Evolutionary conservation across 2,329 filamentous ascomycete species (phyloP).

Genomic region (Nakataea oryzae): DNA sequence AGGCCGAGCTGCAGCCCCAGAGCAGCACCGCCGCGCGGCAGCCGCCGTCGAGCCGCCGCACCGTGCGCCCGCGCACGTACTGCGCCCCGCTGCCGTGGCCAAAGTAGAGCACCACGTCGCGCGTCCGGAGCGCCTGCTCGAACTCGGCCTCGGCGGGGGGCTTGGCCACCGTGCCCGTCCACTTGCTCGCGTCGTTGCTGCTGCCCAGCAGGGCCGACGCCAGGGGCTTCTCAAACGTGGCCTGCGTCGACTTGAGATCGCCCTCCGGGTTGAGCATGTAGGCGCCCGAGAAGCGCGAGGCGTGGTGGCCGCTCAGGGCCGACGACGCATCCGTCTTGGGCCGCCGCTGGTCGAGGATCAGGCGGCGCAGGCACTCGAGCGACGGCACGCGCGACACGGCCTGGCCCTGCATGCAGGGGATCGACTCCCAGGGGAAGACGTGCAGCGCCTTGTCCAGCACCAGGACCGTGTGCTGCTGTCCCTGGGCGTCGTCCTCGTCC

Average conservation of each 20-base stretch:
- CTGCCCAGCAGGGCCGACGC: slow-evolving; percentile 17
- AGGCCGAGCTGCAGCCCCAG: slow-evolving; percentile 88
- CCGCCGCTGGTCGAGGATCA: slow-evolving; percentile 48
- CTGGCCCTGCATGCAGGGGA: slow-evolving; percentile 70
- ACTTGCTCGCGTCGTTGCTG: slow-evolving; percentile 22
- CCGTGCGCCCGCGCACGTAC: slow-evolving; percentile 77
- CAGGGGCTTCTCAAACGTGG: slow-evolving; percentile 60
- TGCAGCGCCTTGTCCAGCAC: slow-evolving; percentile 88
- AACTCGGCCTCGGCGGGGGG: slow-evolving; percentile 72
- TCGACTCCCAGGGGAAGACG: slow-evolving; percentile 88
- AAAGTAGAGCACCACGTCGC: slow-evolving; percentile 81
- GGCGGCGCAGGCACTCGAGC: slow-evolving; percentile 67
- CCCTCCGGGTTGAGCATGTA: slow-evolving; percentile 86
- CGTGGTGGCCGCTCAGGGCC: slow-evolving; percentile 36
- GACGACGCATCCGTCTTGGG: slow-evolving; percentile 7
- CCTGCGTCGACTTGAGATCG: slow-evolving; percentile 72
- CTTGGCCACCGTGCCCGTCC: slow-evolving; percentile 59
- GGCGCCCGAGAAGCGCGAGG: slow-evolving; percentile 43
- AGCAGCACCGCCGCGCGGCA: slow-evolving; percentile 73
- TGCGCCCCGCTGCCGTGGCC: slow-evolving; percentile 92
- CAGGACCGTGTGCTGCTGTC: slow-evolving; percentile 63
- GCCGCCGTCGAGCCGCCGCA: slow-evolving; percentile 59
- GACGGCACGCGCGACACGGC: slow-evolving; percentile 85
- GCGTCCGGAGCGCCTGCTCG: slow-evolving; percentile 50
- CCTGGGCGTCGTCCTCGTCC: slow-evolving; percentile 21